These are phyloP conservation scores for Monascus purpureus DNA, from an alignment of 495 filamentous ascomycete genomes.

Conservation along the genomic window DNA sequence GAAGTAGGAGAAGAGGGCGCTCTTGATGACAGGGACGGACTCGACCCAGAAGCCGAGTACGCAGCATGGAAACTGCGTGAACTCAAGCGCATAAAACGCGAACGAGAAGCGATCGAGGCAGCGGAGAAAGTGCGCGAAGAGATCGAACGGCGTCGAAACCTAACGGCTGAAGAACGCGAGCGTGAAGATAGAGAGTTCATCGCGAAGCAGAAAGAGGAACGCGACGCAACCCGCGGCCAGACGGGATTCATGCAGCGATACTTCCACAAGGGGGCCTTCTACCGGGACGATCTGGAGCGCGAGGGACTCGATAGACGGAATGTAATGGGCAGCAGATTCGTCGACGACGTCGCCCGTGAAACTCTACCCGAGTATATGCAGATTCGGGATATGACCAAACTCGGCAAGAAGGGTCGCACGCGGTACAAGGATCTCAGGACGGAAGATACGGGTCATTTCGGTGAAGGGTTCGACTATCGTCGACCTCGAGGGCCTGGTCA, in stretches of 20 bases:
- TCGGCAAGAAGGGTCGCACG: constrained; percentile 85
- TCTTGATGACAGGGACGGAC: constrained; percentile 72
- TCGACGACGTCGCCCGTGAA: constrained; percentile 66
- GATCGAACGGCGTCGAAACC: constrained; percentile 72
- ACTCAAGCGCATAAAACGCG: constrained; percentile 71
- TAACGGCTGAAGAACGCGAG: constrained; percentile 75
- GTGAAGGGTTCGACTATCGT: constrained; percentile 40
- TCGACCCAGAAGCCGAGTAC: constrained; percentile 80
- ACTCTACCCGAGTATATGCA: constrained; percentile 86
- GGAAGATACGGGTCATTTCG: constrained; percentile 89
- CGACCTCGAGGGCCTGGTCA: constrained; percentile 17
- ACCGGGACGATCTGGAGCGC: constrained; percentile 60
- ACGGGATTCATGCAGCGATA: constrained; percentile 92
- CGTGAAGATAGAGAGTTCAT: constrained; percentile 74
- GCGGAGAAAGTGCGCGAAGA: constrained; percentile 80
- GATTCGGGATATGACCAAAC: constrained; percentile 81
- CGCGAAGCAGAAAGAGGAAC: constrained; percentile 67
- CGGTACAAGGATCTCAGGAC: constrained; percentile 76
- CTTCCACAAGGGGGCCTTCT: constrained; percentile 94
- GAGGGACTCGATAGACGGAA: constrained; percentile 63
- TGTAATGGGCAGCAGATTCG: constrained; percentile 65
- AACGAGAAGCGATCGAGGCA: constrained; percentile 69
- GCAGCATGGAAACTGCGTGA: constrained; percentile 93
- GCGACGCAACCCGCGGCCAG: constrained; percentile 67
- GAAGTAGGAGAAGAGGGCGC: constrained; percentile 46